These are phyloP conservation scores for Talaromyces thailandensis DNA, from an alignment of 495 filamentous ascomycete genomes.

Conservation along the genomic window DNA sequence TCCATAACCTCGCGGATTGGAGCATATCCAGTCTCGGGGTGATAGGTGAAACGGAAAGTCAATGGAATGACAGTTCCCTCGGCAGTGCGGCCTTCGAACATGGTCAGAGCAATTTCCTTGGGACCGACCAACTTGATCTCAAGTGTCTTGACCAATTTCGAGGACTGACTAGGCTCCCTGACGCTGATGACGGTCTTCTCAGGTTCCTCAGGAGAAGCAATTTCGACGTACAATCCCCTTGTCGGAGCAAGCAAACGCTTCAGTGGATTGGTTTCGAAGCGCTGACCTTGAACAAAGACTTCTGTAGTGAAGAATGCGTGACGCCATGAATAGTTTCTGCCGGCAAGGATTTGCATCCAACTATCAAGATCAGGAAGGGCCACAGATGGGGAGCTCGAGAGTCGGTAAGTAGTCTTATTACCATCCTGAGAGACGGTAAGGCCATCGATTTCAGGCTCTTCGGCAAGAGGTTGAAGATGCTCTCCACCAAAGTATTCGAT, in stretches of 20 bases:
- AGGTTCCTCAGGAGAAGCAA: constrained; percentile 68
- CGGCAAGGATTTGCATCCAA: constrained; percentile 88
- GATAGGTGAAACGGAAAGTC: constrained; percentile 80
- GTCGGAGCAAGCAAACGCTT: constrained; percentile 80
- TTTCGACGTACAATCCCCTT: constrained; percentile 80
- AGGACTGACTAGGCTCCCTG: constrained; percentile 53
- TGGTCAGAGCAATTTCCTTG: constrained; percentile 71
- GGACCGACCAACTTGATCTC: constrained; percentile 64
- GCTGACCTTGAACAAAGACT: constrained; percentile 88
- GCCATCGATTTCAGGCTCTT: constrained; percentile 66
- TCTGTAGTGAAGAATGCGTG: constrained; percentile 97
- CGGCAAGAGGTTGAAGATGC: constrained; percentile 38
- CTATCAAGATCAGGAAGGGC: constrained; percentile 66
- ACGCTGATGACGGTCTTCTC: constrained; percentile 72
- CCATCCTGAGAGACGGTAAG: constrained; percentile 67
- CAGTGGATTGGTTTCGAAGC: constrained; percentile 95
- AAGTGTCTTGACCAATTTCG: constrained; percentile 71
- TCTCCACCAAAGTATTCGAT: constrained; percentile 94
- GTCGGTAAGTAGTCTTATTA: constrained; percentile 68
- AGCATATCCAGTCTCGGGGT: constrained; percentile 88
- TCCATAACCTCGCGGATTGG: constrained; percentile 92
- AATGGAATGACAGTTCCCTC: constrained; percentile 69
- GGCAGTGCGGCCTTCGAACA: constrained; percentile 86
- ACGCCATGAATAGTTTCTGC: constrained; percentile 75
- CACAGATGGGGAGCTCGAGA: constrained; percentile 61